Evolutionary conservation across 345 rosid species (phyloP).

Genomic region (Ceriops tagal): DNA sequence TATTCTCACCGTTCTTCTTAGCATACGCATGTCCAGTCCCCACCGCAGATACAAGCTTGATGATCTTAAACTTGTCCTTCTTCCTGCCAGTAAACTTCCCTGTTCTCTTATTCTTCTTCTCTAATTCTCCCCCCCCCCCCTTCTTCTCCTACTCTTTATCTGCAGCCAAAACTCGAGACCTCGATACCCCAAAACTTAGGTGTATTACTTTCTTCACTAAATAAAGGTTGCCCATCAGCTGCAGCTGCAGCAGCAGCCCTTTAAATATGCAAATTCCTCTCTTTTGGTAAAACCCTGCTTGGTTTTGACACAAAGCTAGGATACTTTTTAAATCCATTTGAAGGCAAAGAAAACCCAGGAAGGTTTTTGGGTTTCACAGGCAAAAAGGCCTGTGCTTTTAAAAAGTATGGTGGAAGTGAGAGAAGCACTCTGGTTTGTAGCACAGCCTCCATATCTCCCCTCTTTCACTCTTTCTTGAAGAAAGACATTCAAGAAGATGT

Average conservation of each 20-base stretch:
- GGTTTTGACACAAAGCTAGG: slow-evolving; percentile 42
- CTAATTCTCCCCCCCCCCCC: slow-evolving; percentile 31
- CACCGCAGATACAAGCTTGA: slow-evolving; percentile 26
- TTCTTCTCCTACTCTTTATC: slow-evolving; percentile 30
- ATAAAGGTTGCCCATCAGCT: slow-evolving; percentile 46
- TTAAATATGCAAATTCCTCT: slow-evolving; percentile 55
- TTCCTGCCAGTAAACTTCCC: slow-evolving; percentile 26
- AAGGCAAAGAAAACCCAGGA: slow-evolving; percentile 53
- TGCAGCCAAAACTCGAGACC: slow-evolving; percentile 11
- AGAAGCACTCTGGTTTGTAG: slow-evolving; percentile 66
- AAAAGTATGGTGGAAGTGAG: slow-evolving; percentile 43
- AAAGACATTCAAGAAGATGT: too few relatives aligned
- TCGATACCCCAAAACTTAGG: slow-evolving; percentile 72
- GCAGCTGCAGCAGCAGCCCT: slow-evolving; percentile 80
- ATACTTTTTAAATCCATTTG: slow-evolving; percentile 40
- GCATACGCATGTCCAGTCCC: slow-evolving; percentile 27
- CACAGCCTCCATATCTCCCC: slow-evolving; percentile 64
- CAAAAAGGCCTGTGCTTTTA: slow-evolving; percentile 54
- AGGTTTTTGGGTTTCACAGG: slow-evolving; percentile 45
- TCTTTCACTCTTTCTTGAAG: slow-evolving; percentile 11
- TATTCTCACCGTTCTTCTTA: slow-evolving; percentile 18
- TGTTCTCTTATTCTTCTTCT: slow-evolving; percentile 27
- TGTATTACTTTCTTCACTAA: slow-evolving; percentile 39
- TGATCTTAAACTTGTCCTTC: slow-evolving; percentile 23
- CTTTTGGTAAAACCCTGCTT: slow-evolving; percentile 39